These are phyloP conservation scores for Beta lomatogona DNA, from an alignment of 179 eudicot species.

Conservation along the genomic window DNA sequence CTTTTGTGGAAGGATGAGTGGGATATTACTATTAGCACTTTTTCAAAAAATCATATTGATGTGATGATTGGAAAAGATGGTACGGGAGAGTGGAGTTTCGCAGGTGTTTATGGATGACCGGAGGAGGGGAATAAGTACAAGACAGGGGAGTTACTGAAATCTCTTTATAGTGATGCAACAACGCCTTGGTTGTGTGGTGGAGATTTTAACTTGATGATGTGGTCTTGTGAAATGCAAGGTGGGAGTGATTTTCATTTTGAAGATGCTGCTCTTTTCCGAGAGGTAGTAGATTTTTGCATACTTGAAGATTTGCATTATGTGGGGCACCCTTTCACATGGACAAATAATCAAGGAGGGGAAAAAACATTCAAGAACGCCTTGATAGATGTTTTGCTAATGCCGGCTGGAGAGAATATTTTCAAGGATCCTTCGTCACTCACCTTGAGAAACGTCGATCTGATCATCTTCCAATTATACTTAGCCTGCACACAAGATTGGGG, in stretches of 20 bases:
- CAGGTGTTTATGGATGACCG: not conserved
- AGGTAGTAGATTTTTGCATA: not conserved
- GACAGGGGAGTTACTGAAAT: not conserved
- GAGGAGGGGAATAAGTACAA: not conserved
- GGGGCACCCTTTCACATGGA: not conserved
- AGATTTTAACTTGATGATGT: not conserved
- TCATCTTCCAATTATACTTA: not conserved
- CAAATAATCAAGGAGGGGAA: not conserved
- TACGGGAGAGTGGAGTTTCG: not conserved
- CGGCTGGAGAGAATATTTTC: not conserved
- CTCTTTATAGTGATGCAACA: fast-evolving
- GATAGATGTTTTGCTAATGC: not conserved
- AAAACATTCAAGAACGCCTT: not conserved
- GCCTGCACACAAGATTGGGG: too few relatives aligned
- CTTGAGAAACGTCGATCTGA: not conserved
- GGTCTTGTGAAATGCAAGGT: not conserved
- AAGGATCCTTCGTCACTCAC: not conserved
- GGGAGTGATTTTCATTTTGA: not conserved
- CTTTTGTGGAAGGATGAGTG: not conserved
- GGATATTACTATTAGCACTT: not conserved
- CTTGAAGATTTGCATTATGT: not conserved
- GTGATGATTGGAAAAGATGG: too few relatives aligned
- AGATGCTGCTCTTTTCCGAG: not conserved
- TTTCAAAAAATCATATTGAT: not conserved
- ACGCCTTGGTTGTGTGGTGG: not conserved